phyloP scores from a whole-genome alignment of 768 basidiomycete genomes.

The Panaeolus cyanescens region DNA sequence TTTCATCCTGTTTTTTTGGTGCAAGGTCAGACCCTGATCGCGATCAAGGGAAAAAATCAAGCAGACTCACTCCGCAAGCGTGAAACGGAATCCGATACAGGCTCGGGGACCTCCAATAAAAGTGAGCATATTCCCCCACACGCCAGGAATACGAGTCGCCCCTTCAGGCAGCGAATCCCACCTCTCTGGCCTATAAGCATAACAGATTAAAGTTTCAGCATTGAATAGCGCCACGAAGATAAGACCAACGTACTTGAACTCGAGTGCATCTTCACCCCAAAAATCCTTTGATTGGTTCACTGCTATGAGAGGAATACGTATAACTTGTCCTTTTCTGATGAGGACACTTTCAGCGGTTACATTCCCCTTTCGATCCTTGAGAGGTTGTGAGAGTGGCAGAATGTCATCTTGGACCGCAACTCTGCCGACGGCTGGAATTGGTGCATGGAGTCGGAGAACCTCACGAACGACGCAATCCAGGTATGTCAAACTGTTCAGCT shows the following conservation, averaged over 20 bases:
- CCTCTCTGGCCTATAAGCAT: constrained; percentile 56
- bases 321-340: constrained; percentile 42
- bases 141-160: constrained; percentile 49
- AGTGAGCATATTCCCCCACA: constrained; percentile 58
- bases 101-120: constrained; percentile 66
- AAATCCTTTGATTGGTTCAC: constrained; percentile 53
- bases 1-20: constrained; percentile 21
- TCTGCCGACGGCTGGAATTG: constrained; percentile 45
- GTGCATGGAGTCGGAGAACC: constrained; percentile 55
- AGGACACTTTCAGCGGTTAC: constrained; percentile 34
- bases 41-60: background rate
- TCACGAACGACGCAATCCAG: constrained; percentile 71
- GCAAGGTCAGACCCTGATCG: background rate
- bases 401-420: constrained; percentile 52
- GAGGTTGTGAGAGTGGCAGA: constrained; percentile 48
- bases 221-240: background rate
- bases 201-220: background rate
- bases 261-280: constrained; percentile 63
- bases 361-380: constrained; percentile 44
- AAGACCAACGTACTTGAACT: constrained; percentile 49
- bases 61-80: constrained; percentile 53
- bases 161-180: constrained; percentile 53
- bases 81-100: constrained; percentile 69
- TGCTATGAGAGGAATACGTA: constrained; percentile 51
- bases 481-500: constrained; percentile 63